Base-by-base conservation (phyloP, 306 rosid genomes). In the Trifolium dubium region DNA sequence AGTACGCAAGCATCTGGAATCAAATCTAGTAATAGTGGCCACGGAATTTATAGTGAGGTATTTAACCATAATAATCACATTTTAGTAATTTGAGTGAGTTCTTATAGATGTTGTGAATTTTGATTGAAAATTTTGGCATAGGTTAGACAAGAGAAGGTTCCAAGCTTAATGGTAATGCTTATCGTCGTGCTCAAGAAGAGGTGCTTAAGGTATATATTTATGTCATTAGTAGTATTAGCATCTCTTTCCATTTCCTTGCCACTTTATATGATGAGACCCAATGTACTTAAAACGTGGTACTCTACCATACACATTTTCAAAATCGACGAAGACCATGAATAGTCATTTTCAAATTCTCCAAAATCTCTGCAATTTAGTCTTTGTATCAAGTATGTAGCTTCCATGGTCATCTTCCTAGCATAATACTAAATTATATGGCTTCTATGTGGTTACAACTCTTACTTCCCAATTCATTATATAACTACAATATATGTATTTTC, bases 201-300 rank as follows among this genome's bases (percentile, higher is more conserved):
- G 79, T 83, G 34, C 78, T 88, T 60, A 94, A 92, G 99, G 99
- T 94, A 80, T 83, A 30, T 63, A 40, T 72, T 68, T 46, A 65
- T 44, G 2, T 44, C 50, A 44, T 37, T 37, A 37, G 8, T 37
- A 37, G 40, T 7, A n/a, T n/a, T n/a, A n/a, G n/a, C n/a, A n/a
- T n/a, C n/a, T n/a, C n/a, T n/a, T n/a, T n/a, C n/a, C n/a, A n/a
- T n/a, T n/a, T n/a, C n/a, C n/a, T n/a, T n/a, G n/a, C n/a, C n/a
- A n/a, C n/a, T n/a, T n/a, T n/a, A n/a, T n/a, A n/a, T n/a, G n/a
- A n/a, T n/a, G n/a, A n/a, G n/a, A n/a, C n/a, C n/a, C n/a, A n/a
- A n/a, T n/a, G n/a, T n/a, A n/a, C n/a, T n/a, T n/a, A n/a, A n/a
- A n/a, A n/a, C n/a, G n/a, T n/a, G n/a, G n/a, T n/a, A n/a, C n/a